Base-by-base conservation (phyloP, 2,329 filamentous ascomycete genomes). In the Penicillium hesseltinei region DNA sequence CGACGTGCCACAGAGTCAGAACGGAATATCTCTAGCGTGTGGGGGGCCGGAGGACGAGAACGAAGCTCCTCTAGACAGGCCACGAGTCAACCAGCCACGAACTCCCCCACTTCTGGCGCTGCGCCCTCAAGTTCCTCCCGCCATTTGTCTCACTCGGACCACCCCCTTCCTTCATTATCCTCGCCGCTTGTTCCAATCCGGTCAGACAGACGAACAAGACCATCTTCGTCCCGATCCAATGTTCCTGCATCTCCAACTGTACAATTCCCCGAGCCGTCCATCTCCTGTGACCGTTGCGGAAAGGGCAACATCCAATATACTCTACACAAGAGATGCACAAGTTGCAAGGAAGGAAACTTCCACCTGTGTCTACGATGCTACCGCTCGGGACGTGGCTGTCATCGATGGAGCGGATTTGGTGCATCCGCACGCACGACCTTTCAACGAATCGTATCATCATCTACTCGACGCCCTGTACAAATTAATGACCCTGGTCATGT, bases 371-470 rank as follows among this genome's bases (percentile, higher is more conserved):
- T 89, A 2, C 81, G 82, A 62, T 97, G 93, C 76, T 97, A 95
- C 72, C 86, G 91, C 29, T 71, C 78, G 13, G 88, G 88, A 9
- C 84, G 84, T 67, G 92, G 92, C 11, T 97, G 93, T 71, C 80
- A 85, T 19, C 85, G 94, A 70, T 97, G 92, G 91, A 92, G 88
- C 65, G 92, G 93, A 1, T 96, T 97, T 71, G 90, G 90, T 3
- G 82, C 88, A 65, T 82, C 83, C 5, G 91, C 91, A 0, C 84
- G 85, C 77, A 77, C 77, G 45, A 85, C 83, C 59, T 93, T 89
- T 80, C 85, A 89, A 80, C 79, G 66, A 72, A 75, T 64, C 36
- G 77, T 66, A 68, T 76, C 61, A 40, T 67, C 64, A 15, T 65
- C 70, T 19, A 68, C 61, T 29, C 62, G 60, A 27, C 63, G 52